Base-by-base conservation (phyloP, 2,329 filamentous ascomycete species). In the Curvularia sp. region DNA sequence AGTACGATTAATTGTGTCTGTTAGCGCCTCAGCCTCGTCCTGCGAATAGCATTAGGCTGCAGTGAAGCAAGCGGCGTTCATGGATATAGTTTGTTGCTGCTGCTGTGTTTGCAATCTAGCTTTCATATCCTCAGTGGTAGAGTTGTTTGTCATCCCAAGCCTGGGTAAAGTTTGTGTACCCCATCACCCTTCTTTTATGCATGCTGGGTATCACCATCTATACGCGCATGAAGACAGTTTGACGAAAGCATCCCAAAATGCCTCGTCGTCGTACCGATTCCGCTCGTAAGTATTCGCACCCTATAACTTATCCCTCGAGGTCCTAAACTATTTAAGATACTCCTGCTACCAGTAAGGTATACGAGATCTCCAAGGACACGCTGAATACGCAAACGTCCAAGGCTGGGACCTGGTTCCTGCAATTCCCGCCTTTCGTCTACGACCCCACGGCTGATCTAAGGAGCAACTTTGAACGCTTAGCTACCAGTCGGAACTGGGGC, bases 391-490 rank as follows among this genome's bases (percentile, higher is more conserved):
- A n/a, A 20, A 31, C 2, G 28, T 10, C 33, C 15, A 28, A 57
- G 43, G 48, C 48, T 18, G 39, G 49, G 8, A 18, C 18, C 26
- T 62, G 60, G 60, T 60, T 62, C 26, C 49, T 24, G 18, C 43
- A 53, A 3, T 62, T 59, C 31, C 20, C 39, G 1, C 15, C 18
- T 9, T 64, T 64, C 44, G 33, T 46, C 13, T 61, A 59, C 42
- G 43, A 62, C 31, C 26, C 42, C 20, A 49, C 38, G 0, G 26
- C 28, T 12, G 50, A 48, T 20, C 28, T 64, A 8, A 35, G 28
- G 22, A 49, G 42, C 22, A 64, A 64, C 31, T 64, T 64, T 39
- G 31, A 53, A 1, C 62, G 59, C 8, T 41, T 64, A 4, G 50
- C 59, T n/a, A 18, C 41, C 5, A 13, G 39, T 3, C 62, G 56